Evolutionary conservation across 306 rosid species (phyloP), one percentile per base, ranked within the genome.

Genomic region (Quercus engelmannii): DNA sequence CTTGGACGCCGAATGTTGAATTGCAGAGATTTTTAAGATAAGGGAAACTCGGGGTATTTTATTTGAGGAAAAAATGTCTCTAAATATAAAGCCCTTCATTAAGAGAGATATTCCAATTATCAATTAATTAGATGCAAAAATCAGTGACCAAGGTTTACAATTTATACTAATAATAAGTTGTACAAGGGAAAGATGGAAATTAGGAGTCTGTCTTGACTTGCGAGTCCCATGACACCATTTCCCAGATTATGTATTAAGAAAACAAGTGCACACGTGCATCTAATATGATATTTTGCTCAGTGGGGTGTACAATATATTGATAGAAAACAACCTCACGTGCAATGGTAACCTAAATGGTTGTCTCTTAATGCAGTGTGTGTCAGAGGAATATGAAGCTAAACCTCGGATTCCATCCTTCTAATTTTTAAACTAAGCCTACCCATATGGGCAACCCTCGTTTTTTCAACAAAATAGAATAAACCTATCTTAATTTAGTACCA

Each of bases 381-480:
- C 87, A 81, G 86, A 82, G 64, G 87, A 82, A 88, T 88, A 85
- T 83, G 85, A 89, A 88, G 83, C 83, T 71, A 71, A 78, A 57
- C 97, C 71, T 90, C 74, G 97, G 97, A 90, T 92, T 73, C 92
- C 92, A 77, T 88, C 78, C 74, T 67, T 69, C 78, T 82, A 77
- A 63, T 63, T 73, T 73, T 79, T 86, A 80, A 86, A 85, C 77
- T 68, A 65, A 71, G 30, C 72, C 78, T 23, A 35, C 52, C 72
- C 72, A 67, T 33, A 67, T 33, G 72, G 38, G 5, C 51, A 31
- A 30, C 6, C 52, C 51, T 35, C 19, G 35, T 43, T 67, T 67
- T 67, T 18, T 19, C 26, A 35, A 67, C 49, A 67, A 23, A 65
- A 19, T 67, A 35, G 51, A 19, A 21, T 46, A 67, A 7, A 46